Conservation (phyloP, 345 rosid genomes). For the Populus ilicifolia region DNA sequence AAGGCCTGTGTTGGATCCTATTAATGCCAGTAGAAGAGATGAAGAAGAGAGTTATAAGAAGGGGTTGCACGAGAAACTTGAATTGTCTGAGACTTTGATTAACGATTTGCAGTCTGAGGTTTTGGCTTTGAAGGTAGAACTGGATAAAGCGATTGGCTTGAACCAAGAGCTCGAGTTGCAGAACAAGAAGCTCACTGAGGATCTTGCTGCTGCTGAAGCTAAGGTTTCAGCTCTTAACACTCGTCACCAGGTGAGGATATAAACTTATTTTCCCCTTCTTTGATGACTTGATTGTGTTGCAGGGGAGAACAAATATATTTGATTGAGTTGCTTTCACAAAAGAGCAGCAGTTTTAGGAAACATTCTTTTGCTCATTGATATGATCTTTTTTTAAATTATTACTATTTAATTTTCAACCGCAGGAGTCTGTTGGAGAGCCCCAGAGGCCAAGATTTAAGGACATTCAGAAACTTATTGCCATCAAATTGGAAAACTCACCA, state of each 20-base stretch:
- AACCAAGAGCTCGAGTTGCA: slow-evolving; percentile 47
- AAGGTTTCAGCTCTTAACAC: slow-evolving; percentile 47
- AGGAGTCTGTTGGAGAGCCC: slow-evolving; percentile 43
- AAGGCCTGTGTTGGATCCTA: slow-evolving; percentile 1
- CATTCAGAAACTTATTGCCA: slow-evolving; percentile 66
- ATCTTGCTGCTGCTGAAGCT: slow-evolving; percentile 61
- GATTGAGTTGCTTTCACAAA: too few species aligned
- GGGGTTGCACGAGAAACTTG: slow-evolving; percentile 53
- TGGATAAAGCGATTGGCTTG: slow-evolving; percentile 50
- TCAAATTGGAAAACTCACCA: slow-evolving; percentile 54
- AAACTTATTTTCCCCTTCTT: neutral
- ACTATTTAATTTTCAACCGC: slow-evolving; percentile 7
- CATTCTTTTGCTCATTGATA: neutral
- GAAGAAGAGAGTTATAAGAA: slow-evolving; percentile 32
- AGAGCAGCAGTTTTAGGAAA: too few species aligned
- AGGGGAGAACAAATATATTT: neutral
- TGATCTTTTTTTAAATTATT: neutral
- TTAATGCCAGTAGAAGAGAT: slow-evolving; percentile 14
- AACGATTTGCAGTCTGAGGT: slow-evolving; percentile 58
- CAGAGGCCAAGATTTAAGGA: slow-evolving; percentile 59
- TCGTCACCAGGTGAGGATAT: slow-evolving; percentile 38
- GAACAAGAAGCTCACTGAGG: slow-evolving; percentile 55
- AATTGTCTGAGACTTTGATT: slow-evolving; percentile 46
- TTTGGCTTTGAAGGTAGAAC: slow-evolving; percentile 45
- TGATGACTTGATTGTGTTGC: too few species aligned